Evolutionary conservation across 495 filamentous ascomycete genomes (phyloP).

Genomic region (Aspergillus sparsus): DNA sequence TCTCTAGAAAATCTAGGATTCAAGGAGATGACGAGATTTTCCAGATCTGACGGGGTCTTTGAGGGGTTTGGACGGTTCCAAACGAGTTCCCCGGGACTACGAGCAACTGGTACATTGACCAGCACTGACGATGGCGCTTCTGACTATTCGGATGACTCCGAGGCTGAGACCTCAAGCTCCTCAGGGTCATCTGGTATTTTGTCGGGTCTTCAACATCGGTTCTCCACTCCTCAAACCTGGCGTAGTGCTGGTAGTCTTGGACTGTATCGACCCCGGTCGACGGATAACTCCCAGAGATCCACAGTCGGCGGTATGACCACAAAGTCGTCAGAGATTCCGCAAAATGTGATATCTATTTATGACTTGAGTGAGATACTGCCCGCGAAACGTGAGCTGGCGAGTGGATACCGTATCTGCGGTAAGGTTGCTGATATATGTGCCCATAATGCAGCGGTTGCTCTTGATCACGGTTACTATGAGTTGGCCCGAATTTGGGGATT

Average conservation of each 20-base stretch:
- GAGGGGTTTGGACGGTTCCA: constrained; percentile 84
- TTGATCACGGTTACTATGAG: constrained; percentile 70
- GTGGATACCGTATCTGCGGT: constrained; percentile 81
- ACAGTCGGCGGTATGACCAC: constrained; percentile 45
- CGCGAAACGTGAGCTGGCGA: constrained; percentile 72
- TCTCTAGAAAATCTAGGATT: constrained; percentile 64
- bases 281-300: constrained; percentile 58
- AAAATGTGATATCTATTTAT: constrained; percentile 68
- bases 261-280: constrained; percentile 47
- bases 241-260: constrained; percentile 49
- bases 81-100: constrained; percentile 55
- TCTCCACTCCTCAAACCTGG: constrained; percentile 56
- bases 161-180: constrained; percentile 67
- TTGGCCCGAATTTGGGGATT: constrained; percentile 84
- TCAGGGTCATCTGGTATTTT: constrained; percentile 67
- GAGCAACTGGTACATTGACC: constrained; percentile 47
- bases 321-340: constrained; percentile 41
- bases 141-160: constrained; percentile 65
- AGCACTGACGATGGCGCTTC: constrained; percentile 54
- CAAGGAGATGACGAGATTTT: constrained; percentile 58
- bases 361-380: constrained; percentile 68
- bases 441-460: constrained; percentile 78
- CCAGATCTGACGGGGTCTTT: constrained; percentile 70
- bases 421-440: constrained; percentile 74
- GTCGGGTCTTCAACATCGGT: constrained; percentile 47